A percentile compares a stretch with the other conserved stretches of the same genome.
phyloP scores from a whole-genome alignment of 2,329 filamentous ascomycete species.

The Penicillium sp. region DNA sequence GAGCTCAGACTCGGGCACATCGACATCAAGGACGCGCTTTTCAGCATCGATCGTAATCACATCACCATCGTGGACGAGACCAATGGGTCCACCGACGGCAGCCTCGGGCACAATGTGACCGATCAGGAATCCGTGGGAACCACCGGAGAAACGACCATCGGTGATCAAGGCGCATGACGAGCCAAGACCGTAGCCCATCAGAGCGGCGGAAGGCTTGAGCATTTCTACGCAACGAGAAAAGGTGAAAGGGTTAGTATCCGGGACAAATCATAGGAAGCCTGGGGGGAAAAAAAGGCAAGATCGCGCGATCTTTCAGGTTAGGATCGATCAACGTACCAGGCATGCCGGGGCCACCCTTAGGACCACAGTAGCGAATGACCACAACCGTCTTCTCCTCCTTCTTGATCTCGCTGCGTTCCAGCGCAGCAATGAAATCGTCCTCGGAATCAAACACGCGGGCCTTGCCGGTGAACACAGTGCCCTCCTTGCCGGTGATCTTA shows the following conservation, averaged over 20 bases:
- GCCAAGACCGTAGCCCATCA: conserved; percentile 67
- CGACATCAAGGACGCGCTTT: conserved; percentile 58
- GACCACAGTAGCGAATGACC: conserved; percentile 68
- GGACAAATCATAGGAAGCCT: no score
- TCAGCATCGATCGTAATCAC: conserved; percentile 76
- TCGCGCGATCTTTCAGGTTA: no score
- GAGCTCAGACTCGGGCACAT: conserved; percentile 62
- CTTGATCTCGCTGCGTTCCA: conserved; percentile 63
- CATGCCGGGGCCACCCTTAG: conserved; percentile 69
- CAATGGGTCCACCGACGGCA: conserved; percentile 78
- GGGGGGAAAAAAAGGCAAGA: neutral
- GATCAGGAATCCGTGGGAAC: conserved; percentile 79
- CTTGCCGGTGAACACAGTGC: conserved; percentile 60
- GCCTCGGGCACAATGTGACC: conserved; percentile 85
- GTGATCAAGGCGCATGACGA: conserved; percentile 67
- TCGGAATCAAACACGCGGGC: conserved; percentile 66
- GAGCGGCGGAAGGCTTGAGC: conserved; percentile 64
- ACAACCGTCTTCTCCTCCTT: conserved; percentile 73
- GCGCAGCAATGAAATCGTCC: conserved; percentile 61
- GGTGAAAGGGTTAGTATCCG: no score
- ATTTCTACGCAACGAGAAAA: conserved; percentile 46
- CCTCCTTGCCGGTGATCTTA: conserved; percentile 74
- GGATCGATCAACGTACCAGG: conserved; percentile 30
- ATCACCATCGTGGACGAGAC: conserved; percentile 74
- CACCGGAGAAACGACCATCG: conserved; percentile 59